Base-by-base conservation (phyloP, 257 asterid species). In the Rauvolfia tetraphylla region DNA sequence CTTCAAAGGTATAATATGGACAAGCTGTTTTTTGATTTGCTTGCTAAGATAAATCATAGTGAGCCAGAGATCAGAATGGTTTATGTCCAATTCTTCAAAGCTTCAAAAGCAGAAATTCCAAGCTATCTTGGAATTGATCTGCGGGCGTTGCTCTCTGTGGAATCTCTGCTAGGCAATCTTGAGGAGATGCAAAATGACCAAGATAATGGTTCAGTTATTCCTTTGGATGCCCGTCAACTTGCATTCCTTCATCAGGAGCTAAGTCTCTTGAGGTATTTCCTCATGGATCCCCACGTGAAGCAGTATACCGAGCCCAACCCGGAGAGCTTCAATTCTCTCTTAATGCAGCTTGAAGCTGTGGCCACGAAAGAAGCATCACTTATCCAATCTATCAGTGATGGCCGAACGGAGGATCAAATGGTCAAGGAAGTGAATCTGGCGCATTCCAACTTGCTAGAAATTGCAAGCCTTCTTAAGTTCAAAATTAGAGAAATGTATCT, bases 241-340 rank as follows among this genome's bases (percentile, higher is more conserved):
- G 41, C n/a, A 41, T 7, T 17, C 74, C 31, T 70, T 70, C 59
- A 70, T 33, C 54, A 70, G 61, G 74, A 31, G 74, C 10, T 70
- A 61, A 70, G 57, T 27, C 46, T 70, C n/a, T 3, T 70, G 25
- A 70, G 7, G 18, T 23, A 4, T 27, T 46, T 46, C 12, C 58
- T 70, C 70, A 15, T 70, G 74, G 58, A 70, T 42, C 13, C 57
- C 61, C 10, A 27, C 61, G 13, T 41, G 39, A 70, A 70, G 71
- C 59, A 34, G 15, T 42, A 25, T 17, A 3, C 13, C 0, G 38
- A 70, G 59, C 4, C 22, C 0, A 44, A 34, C 12, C 10, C 23
- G 6, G 3, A 18, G 38, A 70, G 27, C 38, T 70, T 48, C 58
- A 13, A 3, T n/a, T 46, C 61, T 23, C 74, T 41, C 58, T 25